Conservation (phyloP, 2,329 filamentous ascomycete genomes). For the Tricladium varicosporioides region DNA sequence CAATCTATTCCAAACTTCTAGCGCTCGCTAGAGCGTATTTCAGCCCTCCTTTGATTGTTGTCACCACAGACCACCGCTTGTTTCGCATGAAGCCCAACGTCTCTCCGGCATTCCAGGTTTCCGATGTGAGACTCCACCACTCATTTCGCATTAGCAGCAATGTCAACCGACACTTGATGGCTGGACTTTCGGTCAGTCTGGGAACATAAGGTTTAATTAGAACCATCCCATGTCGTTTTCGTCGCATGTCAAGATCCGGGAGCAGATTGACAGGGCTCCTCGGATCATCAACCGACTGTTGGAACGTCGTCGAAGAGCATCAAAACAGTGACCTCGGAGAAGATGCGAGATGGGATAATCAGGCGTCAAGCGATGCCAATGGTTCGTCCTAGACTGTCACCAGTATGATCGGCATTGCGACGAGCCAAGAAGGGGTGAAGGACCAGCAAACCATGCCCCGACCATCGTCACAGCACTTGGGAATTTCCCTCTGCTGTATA, state of each 20-base stretch:
- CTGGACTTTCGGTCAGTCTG: background rate
- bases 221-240: no score
- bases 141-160: background rate
- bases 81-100: background rate
- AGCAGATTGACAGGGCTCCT: background rate
- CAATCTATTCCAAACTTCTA: background rate
- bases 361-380: background rate
- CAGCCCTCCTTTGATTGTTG: background rate
- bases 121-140: background rate
- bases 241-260: background rate
- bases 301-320: no score
- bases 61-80: background rate
- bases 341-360: background rate
- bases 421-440: background rate
- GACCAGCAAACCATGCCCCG: background rate
- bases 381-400: background rate
- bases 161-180: no score
- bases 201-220: no score
- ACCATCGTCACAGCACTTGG: background rate
- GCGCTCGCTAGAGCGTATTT: background rate
- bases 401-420: conserved; percentile 1
- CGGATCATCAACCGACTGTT: background rate
- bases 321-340: no score
- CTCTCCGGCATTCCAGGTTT: background rate
- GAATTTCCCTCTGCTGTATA: background rate